phyloP scores from a whole-genome alignment of 345 rosid genomes.

The Lepidium didymum region DNA sequence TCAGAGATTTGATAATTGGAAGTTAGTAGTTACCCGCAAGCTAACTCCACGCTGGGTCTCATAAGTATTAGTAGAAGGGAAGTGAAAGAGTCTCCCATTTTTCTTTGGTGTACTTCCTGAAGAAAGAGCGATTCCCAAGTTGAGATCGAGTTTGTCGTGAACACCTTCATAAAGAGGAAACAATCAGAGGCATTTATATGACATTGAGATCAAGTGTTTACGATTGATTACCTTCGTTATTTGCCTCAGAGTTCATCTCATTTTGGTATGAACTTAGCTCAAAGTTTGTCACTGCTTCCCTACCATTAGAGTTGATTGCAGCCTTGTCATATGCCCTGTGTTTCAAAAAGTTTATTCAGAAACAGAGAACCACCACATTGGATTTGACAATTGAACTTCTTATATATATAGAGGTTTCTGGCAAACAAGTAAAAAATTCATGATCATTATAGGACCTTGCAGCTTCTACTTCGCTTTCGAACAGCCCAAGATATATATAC shows the following conservation, averaged over 20 bases:
- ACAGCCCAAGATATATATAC: conserved; percentile 98
- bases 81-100: conserved; percentile 16
- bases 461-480: conserved; percentile 97
- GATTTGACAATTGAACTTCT: background rate
- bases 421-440: conserved; percentile 30
- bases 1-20: background rate
- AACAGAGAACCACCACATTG: conserved; percentile 7
- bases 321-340: conserved; percentile 98
- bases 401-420: conserved; percentile 17
- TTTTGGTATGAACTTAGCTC: conserved; percentile 66
- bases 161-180: conserved; percentile 6
- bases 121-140: conserved; percentile 29
- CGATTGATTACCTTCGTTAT: conserved; percentile 42
- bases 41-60: conserved; percentile 24
- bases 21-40: conserved; percentile 13
- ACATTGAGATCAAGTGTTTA: background rate
- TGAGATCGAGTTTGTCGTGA: conserved; percentile 23
- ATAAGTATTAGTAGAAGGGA: conserved; percentile 15
- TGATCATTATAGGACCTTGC: conserved; percentile 88
- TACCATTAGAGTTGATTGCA: conserved; percentile 77
- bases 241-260: conserved; percentile 40
- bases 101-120: conserved; percentile 17
- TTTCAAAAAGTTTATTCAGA: conserved; percentile 51
- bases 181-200: conserved; percentile 4
- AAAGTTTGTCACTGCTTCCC: conserved; percentile 93